Conservation (phyloP, 805 yeast species). For the Myxozyma geophila region DNA sequence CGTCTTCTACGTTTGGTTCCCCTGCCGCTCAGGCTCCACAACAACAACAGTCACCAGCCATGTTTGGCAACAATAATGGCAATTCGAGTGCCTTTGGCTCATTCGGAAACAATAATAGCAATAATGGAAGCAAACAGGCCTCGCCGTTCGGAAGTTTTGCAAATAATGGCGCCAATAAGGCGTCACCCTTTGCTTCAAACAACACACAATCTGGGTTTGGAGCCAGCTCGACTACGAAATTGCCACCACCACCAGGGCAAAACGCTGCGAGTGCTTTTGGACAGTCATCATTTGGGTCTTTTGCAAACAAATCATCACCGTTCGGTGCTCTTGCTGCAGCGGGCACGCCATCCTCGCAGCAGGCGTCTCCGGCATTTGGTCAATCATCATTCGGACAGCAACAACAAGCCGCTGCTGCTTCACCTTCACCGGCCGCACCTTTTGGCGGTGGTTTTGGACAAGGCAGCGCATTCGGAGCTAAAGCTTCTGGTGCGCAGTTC, state of each 20-base stretch:
- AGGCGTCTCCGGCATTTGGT: conserved; percentile 17
- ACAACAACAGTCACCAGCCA: conserved; percentile 15
- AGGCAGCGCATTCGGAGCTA: conserved; percentile 8
- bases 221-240: neutral
- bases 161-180: neutral
- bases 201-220: conserved; percentile 17
- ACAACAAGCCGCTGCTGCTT: conserved; percentile 4
- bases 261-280: conserved; percentile 15
- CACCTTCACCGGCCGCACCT: conserved; percentile 10
- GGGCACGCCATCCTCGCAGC: conserved; percentile 3
- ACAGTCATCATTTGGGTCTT: conserved; percentile 8
- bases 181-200: neutral
- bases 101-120: conserved; percentile 6
- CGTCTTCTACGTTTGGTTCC: neutral
- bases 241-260: conserved; percentile 18
- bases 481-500: conserved; percentile 4
- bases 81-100: neutral
- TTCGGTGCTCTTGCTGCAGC: conserved; percentile 13
- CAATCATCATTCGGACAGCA: conserved; percentile 15
- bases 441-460: conserved; percentile 3
- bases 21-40: neutral
- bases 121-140: neutral
- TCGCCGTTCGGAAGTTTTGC: conserved; percentile 9
- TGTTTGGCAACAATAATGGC: conserved; percentile 11
- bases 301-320: conserved; percentile 8